Evolutionary conservation across 192 early-diverging fungal species (phyloP).

Genomic region (Lobosporangium transversale): DNA sequence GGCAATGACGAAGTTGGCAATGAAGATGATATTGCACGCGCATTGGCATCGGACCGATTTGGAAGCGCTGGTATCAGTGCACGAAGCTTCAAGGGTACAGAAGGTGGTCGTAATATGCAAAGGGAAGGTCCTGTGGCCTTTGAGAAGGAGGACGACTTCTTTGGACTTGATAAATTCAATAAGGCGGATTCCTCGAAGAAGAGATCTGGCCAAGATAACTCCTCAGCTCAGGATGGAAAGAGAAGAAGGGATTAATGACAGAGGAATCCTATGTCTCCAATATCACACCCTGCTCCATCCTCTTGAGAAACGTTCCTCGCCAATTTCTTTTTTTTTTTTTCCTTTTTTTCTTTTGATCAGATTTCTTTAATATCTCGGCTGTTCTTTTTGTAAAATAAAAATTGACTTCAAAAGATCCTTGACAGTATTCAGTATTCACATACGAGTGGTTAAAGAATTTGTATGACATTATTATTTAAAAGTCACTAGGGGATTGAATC

Average conservation of each 20-base stretch:
- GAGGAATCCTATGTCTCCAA: too few species aligned
- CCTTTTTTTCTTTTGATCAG: too few species aligned
- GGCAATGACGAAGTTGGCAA: slow-evolving; percentile 71
- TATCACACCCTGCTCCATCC: too few species aligned
- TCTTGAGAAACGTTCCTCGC: too few species aligned
- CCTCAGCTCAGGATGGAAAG: slow-evolving; percentile 38
- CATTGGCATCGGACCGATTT: slow-evolving; percentile 77
- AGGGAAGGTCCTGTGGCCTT: slow-evolving; percentile 92
- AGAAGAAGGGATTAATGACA: slow-evolving; percentile 34
- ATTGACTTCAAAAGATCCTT: too few species aligned
- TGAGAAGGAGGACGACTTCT: slow-evolving; percentile 91
- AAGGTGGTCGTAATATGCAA: slow-evolving; percentile 62
- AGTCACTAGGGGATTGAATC: too few species aligned
- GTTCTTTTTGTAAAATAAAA: too few species aligned
- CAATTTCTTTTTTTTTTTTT: too few species aligned
- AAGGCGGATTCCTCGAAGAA: slow-evolving; percentile 42
- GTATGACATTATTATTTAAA: too few species aligned
- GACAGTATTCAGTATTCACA: too few species aligned
- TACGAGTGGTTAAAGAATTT: too few species aligned
- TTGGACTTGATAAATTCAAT: slow-evolving; percentile 89
- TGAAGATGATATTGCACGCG: slow-evolving; percentile 73
- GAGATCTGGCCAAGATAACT: slow-evolving; percentile 31
- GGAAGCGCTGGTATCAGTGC: slow-evolving; percentile 56
- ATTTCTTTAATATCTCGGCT: too few species aligned
- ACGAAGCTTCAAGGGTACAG: slow-evolving; percentile 77